These are phyloP conservation scores for Collybia nuda DNA, from an alignment of 768 basidiomycete genomes.

Conservation along the genomic window DNA sequence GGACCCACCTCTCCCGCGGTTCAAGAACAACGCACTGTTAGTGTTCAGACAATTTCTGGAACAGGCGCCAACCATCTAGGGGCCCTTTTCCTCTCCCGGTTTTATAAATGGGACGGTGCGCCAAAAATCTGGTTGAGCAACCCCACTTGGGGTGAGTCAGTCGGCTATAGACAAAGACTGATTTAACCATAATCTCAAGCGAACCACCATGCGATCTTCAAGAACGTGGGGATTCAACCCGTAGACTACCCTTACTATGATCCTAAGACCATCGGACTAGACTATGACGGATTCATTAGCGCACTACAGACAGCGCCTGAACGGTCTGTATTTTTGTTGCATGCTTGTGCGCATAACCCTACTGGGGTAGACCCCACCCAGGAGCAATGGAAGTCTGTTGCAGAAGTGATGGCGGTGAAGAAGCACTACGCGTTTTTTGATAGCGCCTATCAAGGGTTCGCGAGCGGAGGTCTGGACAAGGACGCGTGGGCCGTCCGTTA, in stretches of 20 bases:
- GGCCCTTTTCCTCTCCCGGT: constrained; percentile 80
- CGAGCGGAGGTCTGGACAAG: constrained; percentile 85
- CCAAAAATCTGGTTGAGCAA: constrained; percentile 83
- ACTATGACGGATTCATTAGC: constrained; percentile 67
- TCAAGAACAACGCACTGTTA: constrained; percentile 66
- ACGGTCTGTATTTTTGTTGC: constrained; percentile 85
- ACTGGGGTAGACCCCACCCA: constrained; percentile 92
- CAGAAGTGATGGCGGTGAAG: constrained; percentile 67
- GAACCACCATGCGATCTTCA: constrained; percentile 89
- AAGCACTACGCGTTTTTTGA: constrained; percentile 92
- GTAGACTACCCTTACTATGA: constrained; percentile 94
- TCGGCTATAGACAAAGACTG: not conserved
- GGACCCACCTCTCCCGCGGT: constrained; percentile 72
- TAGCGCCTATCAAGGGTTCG: constrained; percentile 97
- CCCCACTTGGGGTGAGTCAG: constrained; percentile 86
- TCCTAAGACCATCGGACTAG: constrained; percentile 84
- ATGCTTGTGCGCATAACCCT: constrained; percentile 96
- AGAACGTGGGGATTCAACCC: constrained; percentile 86
- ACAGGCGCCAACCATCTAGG: constrained; percentile 96
- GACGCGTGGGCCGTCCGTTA: constrained; percentile 92
- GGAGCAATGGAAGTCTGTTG: constrained; percentile 84
- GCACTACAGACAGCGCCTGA: constrained; percentile 63
- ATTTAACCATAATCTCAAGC: constrained; percentile 40
- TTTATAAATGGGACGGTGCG: constrained; percentile 71
- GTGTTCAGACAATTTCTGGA: constrained; percentile 93